phyloP scores from a whole-genome alignment of 2,329 filamentous ascomycete genomes.

The Cladosporium oxysporum region DNA sequence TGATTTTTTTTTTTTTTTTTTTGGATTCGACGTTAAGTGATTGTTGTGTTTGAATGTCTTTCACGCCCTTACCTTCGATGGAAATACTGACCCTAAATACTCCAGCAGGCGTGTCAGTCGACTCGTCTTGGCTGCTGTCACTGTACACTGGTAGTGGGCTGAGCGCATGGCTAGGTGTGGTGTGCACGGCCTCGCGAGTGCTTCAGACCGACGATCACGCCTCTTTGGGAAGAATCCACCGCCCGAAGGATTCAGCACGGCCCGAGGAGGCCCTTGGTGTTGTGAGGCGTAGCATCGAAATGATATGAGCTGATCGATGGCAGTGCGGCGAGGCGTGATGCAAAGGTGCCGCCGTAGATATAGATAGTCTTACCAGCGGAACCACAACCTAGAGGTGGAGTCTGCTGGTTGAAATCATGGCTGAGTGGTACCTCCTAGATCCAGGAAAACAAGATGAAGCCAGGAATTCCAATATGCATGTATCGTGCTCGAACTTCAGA shows the following conservation, averaged over 20 bases:
- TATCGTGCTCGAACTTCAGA: neutral
- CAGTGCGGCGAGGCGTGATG: neutral
- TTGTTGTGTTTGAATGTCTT: neutral
- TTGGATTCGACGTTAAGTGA: no score
- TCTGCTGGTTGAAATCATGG: no score
- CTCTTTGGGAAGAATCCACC: neutral
- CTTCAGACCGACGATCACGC: slow-evolving; percentile 5
- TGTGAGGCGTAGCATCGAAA: neutral
- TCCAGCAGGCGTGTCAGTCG: neutral
- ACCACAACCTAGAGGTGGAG: neutral
- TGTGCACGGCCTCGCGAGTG: neutral
- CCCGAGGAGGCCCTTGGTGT: neutral
- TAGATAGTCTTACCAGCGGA: neutral
- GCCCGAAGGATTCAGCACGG: slow-evolving; percentile 11
- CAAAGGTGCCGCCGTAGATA: neutral
- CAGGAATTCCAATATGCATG: neutral
- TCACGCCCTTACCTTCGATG: neutral
- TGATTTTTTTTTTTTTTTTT: no score
- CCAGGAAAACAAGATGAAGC: neutral
- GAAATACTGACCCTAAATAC: neutral
- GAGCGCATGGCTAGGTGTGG: slow-evolving; percentile 3
- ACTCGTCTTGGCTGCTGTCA: slow-evolving; percentile 8
- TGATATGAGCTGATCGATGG: neutral
- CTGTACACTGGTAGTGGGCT: slow-evolving; percentile 5
- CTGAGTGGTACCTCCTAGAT: neutral